Evolutionary conservation across 2,329 filamentous ascomycete genomes (phyloP).

Genomic region (Penicillium expansum): DNA sequence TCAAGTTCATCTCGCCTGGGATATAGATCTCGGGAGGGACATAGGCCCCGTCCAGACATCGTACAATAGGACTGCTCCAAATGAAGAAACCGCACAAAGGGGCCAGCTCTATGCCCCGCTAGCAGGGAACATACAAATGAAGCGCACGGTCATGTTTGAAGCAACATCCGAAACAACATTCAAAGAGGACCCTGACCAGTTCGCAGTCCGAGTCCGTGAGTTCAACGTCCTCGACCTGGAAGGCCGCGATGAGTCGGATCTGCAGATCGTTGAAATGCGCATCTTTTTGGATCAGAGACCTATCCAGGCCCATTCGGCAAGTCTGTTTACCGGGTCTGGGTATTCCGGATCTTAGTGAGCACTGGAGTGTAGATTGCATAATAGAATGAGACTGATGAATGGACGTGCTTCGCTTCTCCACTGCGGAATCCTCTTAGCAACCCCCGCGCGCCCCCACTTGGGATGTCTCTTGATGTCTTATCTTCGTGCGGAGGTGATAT

Average conservation of each 20-base stretch:
- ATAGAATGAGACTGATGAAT: not conserved
- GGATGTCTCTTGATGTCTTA: not conserved
- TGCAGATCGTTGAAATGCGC: slow-evolving; percentile 21
- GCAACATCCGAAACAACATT: slow-evolving; percentile 20
- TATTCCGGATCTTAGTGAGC: not conserved
- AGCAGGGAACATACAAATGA: slow-evolving; percentile 5
- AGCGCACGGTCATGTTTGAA: slow-evolving; percentile 24
- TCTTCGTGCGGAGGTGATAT: not conserved
- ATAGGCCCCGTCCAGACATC: not conserved
- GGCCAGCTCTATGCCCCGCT: slow-evolving; percentile 6
- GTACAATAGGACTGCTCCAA: not conserved
- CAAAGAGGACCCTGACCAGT: slow-evolving; percentile 22
- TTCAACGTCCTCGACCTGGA: slow-evolving; percentile 23
- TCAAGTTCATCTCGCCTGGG: slow-evolving; percentile 21
- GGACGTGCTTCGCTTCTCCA: not conserved
- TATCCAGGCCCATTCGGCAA: slow-evolving; percentile 17
- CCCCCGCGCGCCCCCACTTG: not conserved
- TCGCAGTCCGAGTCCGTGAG: slow-evolving; percentile 16
- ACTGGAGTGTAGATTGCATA: not conserved
- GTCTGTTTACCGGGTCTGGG: not conserved
- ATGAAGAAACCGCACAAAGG: not conserved
- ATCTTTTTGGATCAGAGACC: slow-evolving; percentile 21
- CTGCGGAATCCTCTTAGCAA: slow-evolving; percentile 10
- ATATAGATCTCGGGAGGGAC: slow-evolving; percentile 14
- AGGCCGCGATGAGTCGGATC: slow-evolving; percentile 5